These are phyloP conservation scores for Capronia americana DNA, from an alignment of 2,329 filamentous ascomycete genomes.

Conservation along the genomic window DNA sequence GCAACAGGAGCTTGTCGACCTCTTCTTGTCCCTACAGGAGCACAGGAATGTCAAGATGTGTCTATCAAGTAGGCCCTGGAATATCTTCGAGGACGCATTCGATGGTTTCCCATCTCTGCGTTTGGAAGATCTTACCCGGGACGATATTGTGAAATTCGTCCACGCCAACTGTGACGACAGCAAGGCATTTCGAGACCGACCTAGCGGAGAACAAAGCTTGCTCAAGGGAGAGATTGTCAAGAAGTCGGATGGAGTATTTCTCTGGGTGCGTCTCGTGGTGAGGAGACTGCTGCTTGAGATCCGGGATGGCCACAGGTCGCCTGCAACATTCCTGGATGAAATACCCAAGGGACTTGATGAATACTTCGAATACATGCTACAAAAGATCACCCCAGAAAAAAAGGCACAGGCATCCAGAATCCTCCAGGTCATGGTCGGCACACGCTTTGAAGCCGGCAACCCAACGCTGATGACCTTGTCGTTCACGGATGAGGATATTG, in stretches of 20 bases:
- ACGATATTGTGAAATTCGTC: slow-evolving; percentile 1
- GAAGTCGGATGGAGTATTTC: neutral
- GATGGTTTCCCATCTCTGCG: neutral
- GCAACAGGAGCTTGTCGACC: slow-evolving; percentile 75
- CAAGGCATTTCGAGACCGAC: neutral
- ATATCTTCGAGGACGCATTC: slow-evolving; percentile 11
- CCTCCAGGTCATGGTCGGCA: neutral
- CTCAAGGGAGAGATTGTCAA: neutral
- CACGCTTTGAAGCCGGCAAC: neutral
- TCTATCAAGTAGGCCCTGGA: slow-evolving; percentile 22
- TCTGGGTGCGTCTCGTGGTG: neutral
- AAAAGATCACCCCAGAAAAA: neutral
- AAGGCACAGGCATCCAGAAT: neutral
- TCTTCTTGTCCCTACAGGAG: neutral
- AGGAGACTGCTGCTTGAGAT: neutral
- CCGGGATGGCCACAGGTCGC: neutral
- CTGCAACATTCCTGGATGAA: neutral
- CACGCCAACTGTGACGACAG: neutral
- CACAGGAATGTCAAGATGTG: slow-evolving; percentile 12
- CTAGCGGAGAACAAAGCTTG: neutral
- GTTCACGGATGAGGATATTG: neutral
- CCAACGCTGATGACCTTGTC: neutral
- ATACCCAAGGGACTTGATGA: neutral
- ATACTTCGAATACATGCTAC: neutral
- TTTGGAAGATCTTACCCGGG: neutral